A percentile compares a stretch with the other conserved stretches of the same genome.
Conservation (phyloP, 345 rosid genomes). For the Laguncularia racemosa region DNA sequence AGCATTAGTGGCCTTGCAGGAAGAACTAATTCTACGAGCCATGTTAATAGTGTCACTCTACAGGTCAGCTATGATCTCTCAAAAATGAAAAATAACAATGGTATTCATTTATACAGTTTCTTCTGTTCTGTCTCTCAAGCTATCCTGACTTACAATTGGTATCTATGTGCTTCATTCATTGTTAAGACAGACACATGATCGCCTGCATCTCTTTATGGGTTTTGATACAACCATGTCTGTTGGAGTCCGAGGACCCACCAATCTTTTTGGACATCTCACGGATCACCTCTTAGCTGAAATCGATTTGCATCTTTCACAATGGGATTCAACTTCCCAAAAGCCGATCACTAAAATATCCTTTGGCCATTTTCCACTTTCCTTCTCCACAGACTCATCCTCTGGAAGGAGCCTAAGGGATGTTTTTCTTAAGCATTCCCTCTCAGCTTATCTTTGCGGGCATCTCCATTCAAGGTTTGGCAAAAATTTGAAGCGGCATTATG, state of each 20-base stretch:
- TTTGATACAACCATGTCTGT: conserved; percentile 72
- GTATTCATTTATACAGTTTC: conserved; percentile 1
- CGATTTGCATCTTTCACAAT: conserved; percentile 61
- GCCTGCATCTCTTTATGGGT: conserved; percentile 75
- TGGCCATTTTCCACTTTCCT: conserved; percentile 92
- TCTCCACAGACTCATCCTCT: conserved; percentile 55
- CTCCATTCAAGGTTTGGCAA: conserved; percentile 80
- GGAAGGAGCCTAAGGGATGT: conserved; percentile 60
- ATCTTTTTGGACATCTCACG: conserved; percentile 92
- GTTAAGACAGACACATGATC: conserved; percentile 38
- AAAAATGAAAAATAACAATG: neutral
- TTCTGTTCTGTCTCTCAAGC: too few species aligned
- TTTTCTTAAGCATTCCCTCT: conserved; percentile 77
- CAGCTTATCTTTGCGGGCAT: conserved; percentile 87
- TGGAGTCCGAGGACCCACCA: conserved; percentile 92
- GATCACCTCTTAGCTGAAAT: conserved; percentile 57
- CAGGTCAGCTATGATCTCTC: conserved; percentile 42
- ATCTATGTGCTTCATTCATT: neutral
- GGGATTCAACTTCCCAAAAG: conserved; percentile 52
- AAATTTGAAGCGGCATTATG: conserved; percentile 82
- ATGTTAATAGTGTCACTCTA: conserved; percentile 56
- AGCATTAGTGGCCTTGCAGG: conserved; percentile 71
- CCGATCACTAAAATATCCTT: conserved; percentile 73
- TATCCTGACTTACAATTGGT: too few species aligned
- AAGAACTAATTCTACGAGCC: conserved; percentile 22